Conservation (phyloP, 176 grass and related monocot genomes). For the Tillandsia fasciculata region DNA sequence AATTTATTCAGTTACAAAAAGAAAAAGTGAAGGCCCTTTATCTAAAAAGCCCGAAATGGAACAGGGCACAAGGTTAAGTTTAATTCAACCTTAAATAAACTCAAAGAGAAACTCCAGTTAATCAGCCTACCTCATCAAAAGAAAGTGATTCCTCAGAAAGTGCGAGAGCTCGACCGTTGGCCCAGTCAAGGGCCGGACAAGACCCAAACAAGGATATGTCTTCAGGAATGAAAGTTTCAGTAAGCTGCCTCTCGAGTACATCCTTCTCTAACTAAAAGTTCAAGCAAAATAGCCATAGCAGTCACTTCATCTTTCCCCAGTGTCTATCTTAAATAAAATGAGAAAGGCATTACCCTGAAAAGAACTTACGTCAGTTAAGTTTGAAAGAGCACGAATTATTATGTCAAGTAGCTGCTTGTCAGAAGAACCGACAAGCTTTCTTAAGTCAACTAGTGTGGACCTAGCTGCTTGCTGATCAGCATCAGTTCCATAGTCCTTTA, state of each 20-base stretch:
- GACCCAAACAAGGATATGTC: slow-evolving; percentile 81
- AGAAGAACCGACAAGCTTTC: slow-evolving; percentile 28
- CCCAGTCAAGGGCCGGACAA: slow-evolving; percentile 63
- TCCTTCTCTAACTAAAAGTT: slow-evolving; percentile 53
- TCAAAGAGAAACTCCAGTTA: slow-evolving; percentile 7
- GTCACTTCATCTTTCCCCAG: slow-evolving; percentile 11
- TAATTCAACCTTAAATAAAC: not conserved
- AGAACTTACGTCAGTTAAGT: slow-evolving; percentile 51
- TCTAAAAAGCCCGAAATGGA: too few relatives aligned
- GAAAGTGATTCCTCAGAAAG: slow-evolving; percentile 92
- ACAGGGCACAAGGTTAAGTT: not conserved
- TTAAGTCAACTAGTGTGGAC: slow-evolving; percentile 53
- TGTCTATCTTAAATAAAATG: slow-evolving; percentile 12
- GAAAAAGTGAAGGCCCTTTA: too few relatives aligned
- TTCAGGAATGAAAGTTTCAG: slow-evolving; percentile 72
- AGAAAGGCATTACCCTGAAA: not conserved
- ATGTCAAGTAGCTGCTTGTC: slow-evolving; percentile 62
- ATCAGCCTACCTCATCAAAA: slow-evolving; percentile 66
- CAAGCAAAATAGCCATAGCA: slow-evolving; percentile 15
- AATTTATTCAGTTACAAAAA: not conserved
- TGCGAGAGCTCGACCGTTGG: slow-evolving; percentile 38
- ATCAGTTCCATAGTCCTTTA: slow-evolving; percentile 64
- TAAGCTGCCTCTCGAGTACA: slow-evolving; percentile 40
- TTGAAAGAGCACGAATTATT: slow-evolving; percentile 42
- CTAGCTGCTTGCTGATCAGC: slow-evolving; percentile 55